These are phyloP conservation scores for Thielaviopsis ethacetica DNA, from an alignment of 2,329 filamentous ascomycete genomes.

Conservation along the genomic window DNA sequence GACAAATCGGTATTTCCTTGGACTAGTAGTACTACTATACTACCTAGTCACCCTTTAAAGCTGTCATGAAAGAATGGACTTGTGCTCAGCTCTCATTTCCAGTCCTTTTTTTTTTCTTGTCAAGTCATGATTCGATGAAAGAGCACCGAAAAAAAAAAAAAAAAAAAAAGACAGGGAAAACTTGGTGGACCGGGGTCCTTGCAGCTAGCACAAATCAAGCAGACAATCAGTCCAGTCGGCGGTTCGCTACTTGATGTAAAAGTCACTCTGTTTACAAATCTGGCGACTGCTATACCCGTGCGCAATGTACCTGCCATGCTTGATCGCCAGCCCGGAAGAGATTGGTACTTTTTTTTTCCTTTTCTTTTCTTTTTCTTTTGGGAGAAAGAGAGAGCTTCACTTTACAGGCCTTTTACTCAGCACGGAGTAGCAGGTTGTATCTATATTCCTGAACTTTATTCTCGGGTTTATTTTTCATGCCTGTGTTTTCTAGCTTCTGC, in stretches of 20 bases:
- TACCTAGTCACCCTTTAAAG: not conserved
- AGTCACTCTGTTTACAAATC: not conserved
- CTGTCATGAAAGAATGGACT: not conserved
- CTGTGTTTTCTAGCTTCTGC: not conserved
- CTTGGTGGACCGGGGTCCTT: not conserved
- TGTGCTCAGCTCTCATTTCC: not conserved
- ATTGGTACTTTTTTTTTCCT: too few relatives aligned
- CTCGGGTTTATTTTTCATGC: not conserved
- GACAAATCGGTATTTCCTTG: not conserved
- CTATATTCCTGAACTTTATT: not conserved
- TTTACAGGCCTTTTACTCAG: not conserved
- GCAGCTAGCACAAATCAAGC: not conserved
- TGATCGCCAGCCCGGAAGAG: not conserved
- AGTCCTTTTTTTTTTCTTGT: not conserved
- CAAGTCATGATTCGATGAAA: not conserved
- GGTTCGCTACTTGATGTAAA: not conserved
- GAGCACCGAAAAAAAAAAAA: not conserved
- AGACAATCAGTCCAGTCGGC: not conserved
- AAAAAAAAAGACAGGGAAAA: not conserved
- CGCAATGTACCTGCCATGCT: not conserved
- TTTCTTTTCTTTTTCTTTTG: too few relatives aligned
- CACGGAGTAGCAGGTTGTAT: too few relatives aligned
- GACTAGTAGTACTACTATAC: too few relatives aligned
- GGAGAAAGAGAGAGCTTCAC: not conserved
- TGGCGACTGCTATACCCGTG: not conserved